A percentile compares a stretch with the other conserved stretches of the same genome.
These are phyloP conservation scores for Chaetomium sp. DNA, from an alignment of 2,329 filamentous ascomycete species.

Conservation along the genomic window DNA sequence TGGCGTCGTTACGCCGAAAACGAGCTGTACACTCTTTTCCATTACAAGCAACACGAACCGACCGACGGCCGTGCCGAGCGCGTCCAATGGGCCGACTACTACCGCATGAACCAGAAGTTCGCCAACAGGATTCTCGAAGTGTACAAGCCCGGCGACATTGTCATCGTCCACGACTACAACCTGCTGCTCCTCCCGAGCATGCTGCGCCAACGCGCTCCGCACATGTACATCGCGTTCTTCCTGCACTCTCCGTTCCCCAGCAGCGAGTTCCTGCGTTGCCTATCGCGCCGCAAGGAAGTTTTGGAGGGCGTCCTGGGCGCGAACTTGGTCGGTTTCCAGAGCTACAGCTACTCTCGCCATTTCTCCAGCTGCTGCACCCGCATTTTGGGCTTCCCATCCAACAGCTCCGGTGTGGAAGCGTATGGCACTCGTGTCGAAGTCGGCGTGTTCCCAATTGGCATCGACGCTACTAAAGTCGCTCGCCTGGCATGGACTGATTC, in stretches of 20 bases:
- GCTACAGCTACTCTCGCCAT: slow-evolving; percentile 89
- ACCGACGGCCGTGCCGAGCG: slow-evolving; percentile 77
- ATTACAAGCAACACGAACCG: slow-evolving; percentile 92
- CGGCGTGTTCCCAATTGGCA: slow-evolving; percentile 90
- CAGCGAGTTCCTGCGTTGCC: slow-evolving; percentile 87
- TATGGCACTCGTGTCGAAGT: slow-evolving; percentile 86
- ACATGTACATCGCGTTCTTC: slow-evolving; percentile 92
- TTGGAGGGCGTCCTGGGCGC: slow-evolving; percentile 83
- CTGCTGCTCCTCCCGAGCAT: slow-evolving; percentile 84
- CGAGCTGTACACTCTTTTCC: slow-evolving; percentile 85
- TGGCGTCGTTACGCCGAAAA: slow-evolving; percentile 91
- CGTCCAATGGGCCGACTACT: slow-evolving; percentile 85
- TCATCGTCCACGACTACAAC: slow-evolving; percentile 92
- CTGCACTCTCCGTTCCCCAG: slow-evolving; percentile 92
- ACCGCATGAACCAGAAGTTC: slow-evolving; percentile 86
- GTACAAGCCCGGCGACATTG: slow-evolving; percentile 88
- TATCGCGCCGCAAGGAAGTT: slow-evolving; percentile 82
- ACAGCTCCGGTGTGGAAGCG: slow-evolving; percentile 76
- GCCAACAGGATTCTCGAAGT: slow-evolving; percentile 80
- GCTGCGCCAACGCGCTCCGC: slow-evolving; percentile 75
- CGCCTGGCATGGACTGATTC: slow-evolving; percentile 64
- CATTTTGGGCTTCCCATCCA: slow-evolving; percentile 83
- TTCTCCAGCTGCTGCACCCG: slow-evolving; percentile 92
- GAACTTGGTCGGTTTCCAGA: slow-evolving; percentile 93
- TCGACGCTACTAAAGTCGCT: slow-evolving; percentile 77